These are phyloP conservation scores for Nakaseomyces bracarensis DNA, from an alignment of 1,139 yeast genomes.

Conservation along the genomic window DNA sequence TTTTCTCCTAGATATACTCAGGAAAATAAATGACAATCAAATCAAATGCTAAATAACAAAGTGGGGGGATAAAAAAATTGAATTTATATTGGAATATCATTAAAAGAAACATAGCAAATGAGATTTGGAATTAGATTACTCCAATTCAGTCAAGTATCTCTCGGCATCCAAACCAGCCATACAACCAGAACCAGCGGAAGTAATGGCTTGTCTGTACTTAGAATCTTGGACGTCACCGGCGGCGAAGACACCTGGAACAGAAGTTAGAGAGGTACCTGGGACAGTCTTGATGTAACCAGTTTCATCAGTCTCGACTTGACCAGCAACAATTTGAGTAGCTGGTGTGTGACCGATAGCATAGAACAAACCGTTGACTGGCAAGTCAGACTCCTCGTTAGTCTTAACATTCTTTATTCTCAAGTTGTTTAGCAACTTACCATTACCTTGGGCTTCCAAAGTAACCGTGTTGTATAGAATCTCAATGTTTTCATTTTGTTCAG, in stretches of 20 bases:
- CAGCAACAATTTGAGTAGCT: slow-evolving; percentile 73
- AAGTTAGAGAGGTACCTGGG: slow-evolving; percentile 83
- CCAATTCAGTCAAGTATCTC: slow-evolving; percentile 67
- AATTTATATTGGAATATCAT: neutral
- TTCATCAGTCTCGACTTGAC: slow-evolving; percentile 77
- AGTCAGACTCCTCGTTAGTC: slow-evolving; percentile 58
- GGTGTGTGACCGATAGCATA: slow-evolving; percentile 98
- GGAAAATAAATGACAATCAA: too few species aligned
- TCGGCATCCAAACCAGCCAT: slow-evolving; percentile 99
- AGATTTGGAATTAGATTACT: slow-evolving; percentile 25
- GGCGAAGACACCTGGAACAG: slow-evolving; percentile 90
- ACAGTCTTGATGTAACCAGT: slow-evolving; percentile 79
- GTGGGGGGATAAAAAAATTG: neutral
- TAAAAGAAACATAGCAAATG: neutral
- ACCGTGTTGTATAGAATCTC: slow-evolving; percentile 86
- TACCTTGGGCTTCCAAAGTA: slow-evolving; percentile 83
- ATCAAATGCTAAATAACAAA: too few species aligned
- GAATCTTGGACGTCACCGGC: slow-evolving; percentile 99
- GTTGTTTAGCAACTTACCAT: slow-evolving; percentile 64
- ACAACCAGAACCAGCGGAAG: slow-evolving; percentile 99
- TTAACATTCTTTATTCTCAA: slow-evolving; percentile 60
- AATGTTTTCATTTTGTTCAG: slow-evolving; percentile 69
- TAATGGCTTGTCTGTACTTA: slow-evolving; percentile 95
- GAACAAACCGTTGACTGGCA: slow-evolving; percentile 84
- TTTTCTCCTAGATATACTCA: too few species aligned